Conservation (phyloP, 1,139 yeast species). For the Diutina siamensis region DNA sequence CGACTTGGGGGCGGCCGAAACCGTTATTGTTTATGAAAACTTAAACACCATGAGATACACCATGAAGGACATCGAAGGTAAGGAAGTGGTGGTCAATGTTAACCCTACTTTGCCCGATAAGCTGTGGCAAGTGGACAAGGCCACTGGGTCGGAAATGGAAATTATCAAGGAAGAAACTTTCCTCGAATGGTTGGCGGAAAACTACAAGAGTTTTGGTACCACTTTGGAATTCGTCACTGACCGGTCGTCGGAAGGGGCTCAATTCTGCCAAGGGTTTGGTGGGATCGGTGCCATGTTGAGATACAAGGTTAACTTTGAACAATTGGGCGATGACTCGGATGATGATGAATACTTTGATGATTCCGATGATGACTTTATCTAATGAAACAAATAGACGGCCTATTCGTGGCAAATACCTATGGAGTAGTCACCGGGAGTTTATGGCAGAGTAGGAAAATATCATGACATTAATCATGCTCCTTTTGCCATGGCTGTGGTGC, state of each 20-base stretch:
- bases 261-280: constrained; percentile 95
- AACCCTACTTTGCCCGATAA: constrained; percentile 65
- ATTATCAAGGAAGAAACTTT: constrained; percentile 69
- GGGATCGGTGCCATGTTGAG: constrained; percentile 95
- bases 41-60: constrained; percentile 76
- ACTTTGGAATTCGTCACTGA: constrained; percentile 92
- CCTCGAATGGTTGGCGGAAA: constrained; percentile 96
- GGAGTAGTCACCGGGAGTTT: neutral
- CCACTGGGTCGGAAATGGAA: constrained; percentile 86
- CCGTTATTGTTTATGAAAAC: constrained; percentile 84
- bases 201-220: constrained; percentile 90
- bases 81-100: constrained; percentile 63
- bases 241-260: constrained; percentile 96
- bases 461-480: too few relatives aligned
- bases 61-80: constrained; percentile 74
- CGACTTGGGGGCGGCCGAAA: constrained; percentile 93
- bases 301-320: constrained; percentile 94
- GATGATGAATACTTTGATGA: constrained; percentile 80
- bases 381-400: constrained; percentile 7
- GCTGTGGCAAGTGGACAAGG: constrained; percentile 67
- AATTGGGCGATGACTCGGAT: constrained; percentile 78
- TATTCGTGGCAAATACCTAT: too few relatives aligned
- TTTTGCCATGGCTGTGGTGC: too few relatives aligned
- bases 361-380: constrained; percentile 47
- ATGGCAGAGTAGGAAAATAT: neutral